phyloP scores from a whole-genome alignment of 2,329 filamentous ascomycete species.

The Colletotrichum neosansevieriae region DNA sequence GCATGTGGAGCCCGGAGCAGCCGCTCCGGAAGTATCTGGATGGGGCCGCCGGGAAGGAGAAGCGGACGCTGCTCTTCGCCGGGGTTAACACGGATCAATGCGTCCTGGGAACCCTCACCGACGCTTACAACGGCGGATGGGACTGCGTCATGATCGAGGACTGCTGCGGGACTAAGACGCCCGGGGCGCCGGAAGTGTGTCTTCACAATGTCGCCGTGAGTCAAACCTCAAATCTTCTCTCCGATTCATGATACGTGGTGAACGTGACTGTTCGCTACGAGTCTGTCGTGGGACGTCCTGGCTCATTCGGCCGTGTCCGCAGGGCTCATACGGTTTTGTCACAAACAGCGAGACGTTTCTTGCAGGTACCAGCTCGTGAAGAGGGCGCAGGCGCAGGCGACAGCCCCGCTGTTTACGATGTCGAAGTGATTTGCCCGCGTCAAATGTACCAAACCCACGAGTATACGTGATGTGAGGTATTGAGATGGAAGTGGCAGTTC shows the following conservation, averaged over 20 bases:
- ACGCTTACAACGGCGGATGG: slow-evolving; percentile 64
- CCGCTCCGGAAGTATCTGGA: slow-evolving; percentile 56
- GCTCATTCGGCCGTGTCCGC: not conserved
- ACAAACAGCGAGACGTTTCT: slow-evolving; percentile 22
- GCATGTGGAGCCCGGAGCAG: slow-evolving; percentile 62
- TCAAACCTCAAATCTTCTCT: not conserved
- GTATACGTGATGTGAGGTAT: not conserved
- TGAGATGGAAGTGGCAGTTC: not conserved
- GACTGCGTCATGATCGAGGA: slow-evolving; percentile 37
- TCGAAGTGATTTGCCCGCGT: not conserved
- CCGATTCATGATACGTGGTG: not conserved
- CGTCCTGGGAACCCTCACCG: slow-evolving; percentile 66
- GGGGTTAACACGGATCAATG: slow-evolving; percentile 74
- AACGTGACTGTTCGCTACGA: not conserved
- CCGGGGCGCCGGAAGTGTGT: slow-evolving; percentile 33
- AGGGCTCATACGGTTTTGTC: slow-evolving; percentile 38
- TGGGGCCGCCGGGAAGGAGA: slow-evolving; percentile 43
- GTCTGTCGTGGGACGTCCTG: not conserved
- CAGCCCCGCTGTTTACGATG: not conserved
- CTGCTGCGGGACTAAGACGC: slow-evolving; percentile 34
- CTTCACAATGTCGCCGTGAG: slow-evolving; percentile 34
- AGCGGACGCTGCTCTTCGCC: slow-evolving; percentile 65
- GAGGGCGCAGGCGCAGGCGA: not conserved
- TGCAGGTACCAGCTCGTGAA: slow-evolving; percentile 26
- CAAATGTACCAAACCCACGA: not conserved